Evolutionary conservation across 495 filamentous ascomycete genomes (phyloP).

Genomic region (Talaromyces trachyspermus): DNA sequence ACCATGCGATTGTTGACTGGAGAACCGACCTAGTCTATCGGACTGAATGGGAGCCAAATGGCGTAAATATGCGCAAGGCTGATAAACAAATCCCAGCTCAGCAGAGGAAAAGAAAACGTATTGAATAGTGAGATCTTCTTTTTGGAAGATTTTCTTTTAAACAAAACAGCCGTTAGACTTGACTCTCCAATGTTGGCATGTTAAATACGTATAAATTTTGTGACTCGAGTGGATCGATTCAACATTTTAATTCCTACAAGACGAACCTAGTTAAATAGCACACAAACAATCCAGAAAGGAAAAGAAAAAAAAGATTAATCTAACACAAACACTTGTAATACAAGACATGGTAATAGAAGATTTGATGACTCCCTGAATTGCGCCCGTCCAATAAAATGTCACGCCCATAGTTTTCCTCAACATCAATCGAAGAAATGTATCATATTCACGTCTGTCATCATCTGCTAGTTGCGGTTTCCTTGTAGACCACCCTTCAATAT

Average conservation of each 20-base stretch:
- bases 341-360: slow-evolving; percentile 1
- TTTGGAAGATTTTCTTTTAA: no score
- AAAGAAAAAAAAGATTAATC: slow-evolving; percentile 11
- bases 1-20: slow-evolving; percentile 33
- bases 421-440: slow-evolving; percentile 1
- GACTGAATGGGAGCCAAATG: slow-evolving; percentile 45
- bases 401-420: neutral
- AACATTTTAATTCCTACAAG: slow-evolving; percentile 2
- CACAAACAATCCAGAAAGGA: slow-evolving; percentile 9
- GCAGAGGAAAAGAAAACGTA: slow-evolving; percentile 24
- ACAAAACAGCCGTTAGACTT: no score
- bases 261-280: slow-evolving; percentile 19
- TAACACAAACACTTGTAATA: slow-evolving; percentile 14
- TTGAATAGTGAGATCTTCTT: slow-evolving; percentile 14
- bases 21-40: slow-evolving; percentile 34
- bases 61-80: slow-evolving; percentile 21
- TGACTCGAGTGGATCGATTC: neutral
- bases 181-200: no score
- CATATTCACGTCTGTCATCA: neutral
- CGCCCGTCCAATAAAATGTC: slow-evolving; percentile 6
- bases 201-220: no score
- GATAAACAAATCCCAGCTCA: slow-evolving; percentile 27
- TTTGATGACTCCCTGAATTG: slow-evolving; percentile 2
- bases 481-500: neutral
- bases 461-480: neutral